phyloP scores from a whole-genome alignment of 2,329 filamentous ascomycete species.

The Diaporthe helianthi region DNA sequence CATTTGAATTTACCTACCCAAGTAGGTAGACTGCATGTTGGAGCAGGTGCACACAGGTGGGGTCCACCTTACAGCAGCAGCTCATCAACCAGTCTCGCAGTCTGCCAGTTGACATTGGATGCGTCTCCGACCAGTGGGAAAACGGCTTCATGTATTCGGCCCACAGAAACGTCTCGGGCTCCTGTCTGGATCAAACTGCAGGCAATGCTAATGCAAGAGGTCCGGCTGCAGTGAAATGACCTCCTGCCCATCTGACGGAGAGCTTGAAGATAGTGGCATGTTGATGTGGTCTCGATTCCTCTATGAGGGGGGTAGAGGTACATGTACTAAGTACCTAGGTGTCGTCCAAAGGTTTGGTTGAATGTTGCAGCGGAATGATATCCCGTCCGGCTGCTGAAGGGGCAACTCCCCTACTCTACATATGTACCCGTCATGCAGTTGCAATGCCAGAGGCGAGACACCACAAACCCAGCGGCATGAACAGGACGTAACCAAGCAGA shows the following conservation, averaged over 20 bases:
- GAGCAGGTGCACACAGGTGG: background rate
- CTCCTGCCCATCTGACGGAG: too few relatives aligned
- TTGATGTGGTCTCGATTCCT: background rate
- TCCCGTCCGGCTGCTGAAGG: too few relatives aligned
- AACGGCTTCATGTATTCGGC: background rate
- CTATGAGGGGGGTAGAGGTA: background rate
- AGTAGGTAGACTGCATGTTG: background rate
- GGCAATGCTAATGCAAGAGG: background rate
- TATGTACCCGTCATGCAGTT: background rate
- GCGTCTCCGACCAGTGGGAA: background rate
- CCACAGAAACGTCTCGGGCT: background rate
- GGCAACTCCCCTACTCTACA: background rate
- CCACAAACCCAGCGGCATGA: too few relatives aligned
- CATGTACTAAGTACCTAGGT: too few relatives aligned
- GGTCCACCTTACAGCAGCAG: background rate
- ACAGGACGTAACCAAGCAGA: too few relatives aligned
- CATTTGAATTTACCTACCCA: too few relatives aligned
- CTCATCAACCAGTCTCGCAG: too few relatives aligned
- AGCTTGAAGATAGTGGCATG: background rate
- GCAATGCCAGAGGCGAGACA: background rate
- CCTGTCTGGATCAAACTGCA: conserved; percentile 8
- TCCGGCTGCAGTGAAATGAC: background rate
- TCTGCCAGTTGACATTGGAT: too few relatives aligned
- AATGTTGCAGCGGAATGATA: background rate
- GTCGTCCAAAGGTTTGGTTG: background rate